Evolutionary conservation across 1,284 basidiomycete genomes (phyloP), one percentile per base, ranked within the genome.

Genomic region (Leccinum pseudoinsigne): DNA sequence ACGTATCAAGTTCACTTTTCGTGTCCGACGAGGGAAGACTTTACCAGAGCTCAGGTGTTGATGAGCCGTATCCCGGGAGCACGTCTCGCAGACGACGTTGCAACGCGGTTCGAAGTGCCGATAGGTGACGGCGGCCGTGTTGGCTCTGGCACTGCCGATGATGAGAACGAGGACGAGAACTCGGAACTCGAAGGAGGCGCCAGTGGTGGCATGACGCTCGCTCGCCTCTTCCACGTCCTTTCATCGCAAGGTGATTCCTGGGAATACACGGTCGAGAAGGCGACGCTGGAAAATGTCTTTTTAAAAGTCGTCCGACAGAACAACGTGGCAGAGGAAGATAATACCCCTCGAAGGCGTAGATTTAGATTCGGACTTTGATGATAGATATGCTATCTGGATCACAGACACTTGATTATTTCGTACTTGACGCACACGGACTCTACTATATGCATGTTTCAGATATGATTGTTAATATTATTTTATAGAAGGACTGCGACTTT

Each of bases 1-100:
- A 86, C 83, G 2, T 93, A 94, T 74, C 90, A 93, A 73, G 86
- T 93, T 8, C 92, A 94, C 69, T 86, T 93, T 71, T 82, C 85
- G 0, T 87, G 86, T 68, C 85, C 83, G 0, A 85, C 84, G 0
- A 82, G 86, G 6, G 84, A 86, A 61, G 87, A 89, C 51, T 76
- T 87, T 8, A 68, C 73, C 3, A 78, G 78, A 51, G 85, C 87
- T 1, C 84, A 87, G 38, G 72, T 79, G 6, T 78, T 90, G 53
- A 90, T 94, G 83, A 73, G 82, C 1, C 80, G 76, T 4, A 86
- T 92, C 59, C 86, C 86, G 11, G 86, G 83, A 11, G 83, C 84
- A 50, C 83, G 82, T n/a, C 82, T 85, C 77, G 86, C 84, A 6
- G 88, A 92, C 68, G 90, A 92, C 68, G 88, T 92, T 11, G 89